A percentile compares a stretch with the other conserved stretches of the same genome.
Conservation (phyloP, 2,329 filamentous ascomycete genomes). For the Calonectria pteridis region DNA sequence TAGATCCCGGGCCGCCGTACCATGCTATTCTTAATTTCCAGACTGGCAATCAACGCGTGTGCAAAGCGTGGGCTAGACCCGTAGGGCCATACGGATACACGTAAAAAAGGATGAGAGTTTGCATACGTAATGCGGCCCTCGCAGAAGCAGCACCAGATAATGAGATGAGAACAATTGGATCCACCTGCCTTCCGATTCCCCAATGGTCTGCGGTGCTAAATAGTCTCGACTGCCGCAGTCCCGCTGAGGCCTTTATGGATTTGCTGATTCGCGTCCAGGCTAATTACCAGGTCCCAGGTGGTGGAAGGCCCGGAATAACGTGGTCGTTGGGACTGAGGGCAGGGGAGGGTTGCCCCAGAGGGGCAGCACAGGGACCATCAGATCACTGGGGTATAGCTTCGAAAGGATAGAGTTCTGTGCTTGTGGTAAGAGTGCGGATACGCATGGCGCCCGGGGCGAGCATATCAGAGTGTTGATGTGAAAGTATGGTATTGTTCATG, state of each 20-base stretch:
- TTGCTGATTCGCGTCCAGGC: constrained; percentile 2
- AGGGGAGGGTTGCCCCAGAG: neutral
- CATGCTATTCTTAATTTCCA: constrained; percentile 13
- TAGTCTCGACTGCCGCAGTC: neutral
- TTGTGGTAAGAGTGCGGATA: neutral
- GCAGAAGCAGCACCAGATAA: neutral
- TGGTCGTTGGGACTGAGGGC: neutral
- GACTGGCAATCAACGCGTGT: neutral
- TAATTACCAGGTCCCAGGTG: neutral
- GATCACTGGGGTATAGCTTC: constrained; percentile 4
- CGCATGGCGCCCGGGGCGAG: neutral
- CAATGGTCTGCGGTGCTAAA: neutral
- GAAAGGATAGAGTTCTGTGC: neutral
- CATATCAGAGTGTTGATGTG: neutral
- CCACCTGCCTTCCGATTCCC: neutral
- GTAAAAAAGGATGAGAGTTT: neutral
- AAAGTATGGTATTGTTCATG: neutral
- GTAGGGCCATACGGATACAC: constrained; percentile 12
- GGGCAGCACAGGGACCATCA: neutral
- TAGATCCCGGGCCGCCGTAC: constrained; percentile 9
- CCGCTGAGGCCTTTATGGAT: constrained; percentile 8
- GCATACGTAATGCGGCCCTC: neutral
- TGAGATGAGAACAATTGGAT: neutral
- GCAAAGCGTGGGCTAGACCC: neutral
- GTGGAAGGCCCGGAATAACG: constrained; percentile 3